Evolutionary conservation across 768 basidiomycete genomes (phyloP).

Genomic region (Exsudoporus frostii): DNA sequence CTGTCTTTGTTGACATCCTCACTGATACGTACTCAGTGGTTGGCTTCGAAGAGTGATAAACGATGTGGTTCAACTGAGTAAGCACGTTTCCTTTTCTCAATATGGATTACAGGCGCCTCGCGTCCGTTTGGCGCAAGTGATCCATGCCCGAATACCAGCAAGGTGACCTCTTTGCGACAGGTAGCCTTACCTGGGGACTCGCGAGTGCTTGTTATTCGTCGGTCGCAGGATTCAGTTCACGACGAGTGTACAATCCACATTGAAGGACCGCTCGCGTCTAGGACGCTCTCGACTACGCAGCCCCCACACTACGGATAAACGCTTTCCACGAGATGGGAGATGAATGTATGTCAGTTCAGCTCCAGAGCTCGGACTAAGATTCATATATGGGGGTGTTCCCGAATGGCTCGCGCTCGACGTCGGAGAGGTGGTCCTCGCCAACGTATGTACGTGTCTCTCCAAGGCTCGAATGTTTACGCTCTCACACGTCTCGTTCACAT

Average conservation of each 20-base stretch:
- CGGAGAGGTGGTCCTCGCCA: constrained; percentile 67
- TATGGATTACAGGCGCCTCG: neutral
- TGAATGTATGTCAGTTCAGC: constrained; percentile 42
- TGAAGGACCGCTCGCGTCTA: constrained; percentile 53
- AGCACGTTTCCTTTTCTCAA: neutral
- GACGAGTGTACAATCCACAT: constrained; percentile 48
- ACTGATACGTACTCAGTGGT: neutral
- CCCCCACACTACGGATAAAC: constrained; percentile 47
- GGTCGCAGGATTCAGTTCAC: neutral
- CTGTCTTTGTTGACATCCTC: neutral
- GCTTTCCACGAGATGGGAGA: constrained; percentile 46
- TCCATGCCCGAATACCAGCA: too few relatives aligned
- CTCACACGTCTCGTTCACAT: neutral
- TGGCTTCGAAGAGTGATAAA: neutral
- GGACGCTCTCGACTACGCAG: constrained; percentile 56
- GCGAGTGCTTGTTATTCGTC: neutral
- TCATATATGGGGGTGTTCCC: constrained; percentile 52
- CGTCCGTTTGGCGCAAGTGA: neutral
- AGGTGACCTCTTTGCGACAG: neutral
- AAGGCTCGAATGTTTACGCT: constrained; percentile 1
- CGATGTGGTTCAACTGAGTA: too few relatives aligned
- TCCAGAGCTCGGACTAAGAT: neutral
- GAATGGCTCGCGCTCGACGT: constrained; percentile 75
- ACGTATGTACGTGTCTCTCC: constrained; percentile 47
- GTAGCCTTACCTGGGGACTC: neutral